These are phyloP conservation scores for Sequoia sempervirens DNA, from an alignment of 75 land plant species.

Conservation along the genomic window DNA sequence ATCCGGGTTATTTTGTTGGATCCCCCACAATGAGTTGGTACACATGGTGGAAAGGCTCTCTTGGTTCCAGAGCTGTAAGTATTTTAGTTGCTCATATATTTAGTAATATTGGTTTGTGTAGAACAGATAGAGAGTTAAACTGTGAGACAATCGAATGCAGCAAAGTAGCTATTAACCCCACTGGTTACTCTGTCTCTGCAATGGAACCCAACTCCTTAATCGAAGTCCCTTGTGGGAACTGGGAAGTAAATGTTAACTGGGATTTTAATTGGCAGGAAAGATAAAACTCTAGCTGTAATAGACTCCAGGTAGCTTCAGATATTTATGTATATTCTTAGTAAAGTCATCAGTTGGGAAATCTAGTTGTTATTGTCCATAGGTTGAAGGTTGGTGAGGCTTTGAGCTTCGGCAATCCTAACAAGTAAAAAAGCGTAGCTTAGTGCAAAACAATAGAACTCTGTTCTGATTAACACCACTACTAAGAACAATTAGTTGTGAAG, in stretches of 20 bases:
- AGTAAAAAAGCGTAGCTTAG: neutral
- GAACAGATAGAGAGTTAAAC: no score
- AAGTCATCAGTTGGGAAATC: no score
- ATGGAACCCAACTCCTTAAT: neutral
- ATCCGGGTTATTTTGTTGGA: constrained; percentile 15
- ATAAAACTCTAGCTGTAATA: neutral
- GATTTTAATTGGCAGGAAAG: no score
- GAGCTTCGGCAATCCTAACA: neutral
- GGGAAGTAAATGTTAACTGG: no score
- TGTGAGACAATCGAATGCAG: no score
- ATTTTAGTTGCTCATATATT: neutral
- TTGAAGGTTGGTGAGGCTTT: neutral
- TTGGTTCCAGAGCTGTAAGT: neutral
- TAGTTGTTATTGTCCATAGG: neutral
- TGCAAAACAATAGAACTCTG: neutral
- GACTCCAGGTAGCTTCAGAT: neutral
- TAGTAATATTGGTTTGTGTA: no score
- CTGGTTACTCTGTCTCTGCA: neutral
- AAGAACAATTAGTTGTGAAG: neutral
- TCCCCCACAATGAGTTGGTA: neutral
- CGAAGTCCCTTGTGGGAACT: neutral
- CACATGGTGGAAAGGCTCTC: neutral
- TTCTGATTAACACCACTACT: neutral
- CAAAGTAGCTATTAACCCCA: neutral
- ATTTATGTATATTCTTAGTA: neutral